phyloP scores from a whole-genome alignment of 768 basidiomycete species.

The Xerocomellus amylosporus region DNA sequence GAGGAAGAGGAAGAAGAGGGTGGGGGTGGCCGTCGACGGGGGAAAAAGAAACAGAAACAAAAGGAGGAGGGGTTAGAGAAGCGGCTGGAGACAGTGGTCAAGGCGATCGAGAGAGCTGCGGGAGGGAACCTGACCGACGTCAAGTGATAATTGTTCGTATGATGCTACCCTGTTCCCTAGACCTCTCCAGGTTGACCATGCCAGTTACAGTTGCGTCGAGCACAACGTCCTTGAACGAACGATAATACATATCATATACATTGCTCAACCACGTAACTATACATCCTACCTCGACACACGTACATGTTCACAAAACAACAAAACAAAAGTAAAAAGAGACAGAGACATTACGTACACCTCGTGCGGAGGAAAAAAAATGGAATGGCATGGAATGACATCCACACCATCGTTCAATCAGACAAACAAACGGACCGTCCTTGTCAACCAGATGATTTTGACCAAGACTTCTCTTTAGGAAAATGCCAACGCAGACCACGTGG shows the following conservation, averaged over 20 bases:
- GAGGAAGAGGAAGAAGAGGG: conserved; percentile 19
- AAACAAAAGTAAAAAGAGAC: neutral
- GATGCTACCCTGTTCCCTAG: too few relatives aligned
- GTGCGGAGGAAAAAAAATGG: neutral
- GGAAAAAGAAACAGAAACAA: conserved; percentile 20
- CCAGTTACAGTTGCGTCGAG: neutral
- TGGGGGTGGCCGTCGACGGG: conserved; percentile 5
- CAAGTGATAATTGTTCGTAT: conserved; percentile 9
- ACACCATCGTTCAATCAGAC: neutral
- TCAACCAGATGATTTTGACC: neutral
- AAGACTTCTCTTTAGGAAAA: conserved; percentile 43
- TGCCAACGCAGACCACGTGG: conserved; percentile 71
- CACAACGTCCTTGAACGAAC: neutral
- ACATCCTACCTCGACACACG: conserved; percentile 2
- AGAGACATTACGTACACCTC: conserved; percentile 3
- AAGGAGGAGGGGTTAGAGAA: conserved; percentile 19
- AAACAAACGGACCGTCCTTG: neutral
- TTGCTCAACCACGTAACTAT: neutral
- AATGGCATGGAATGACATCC: neutral
- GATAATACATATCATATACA: conserved; percentile 12
- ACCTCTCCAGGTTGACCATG: neutral
- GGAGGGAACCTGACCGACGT: conserved; percentile 51
- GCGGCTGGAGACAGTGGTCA: conserved; percentile 33
- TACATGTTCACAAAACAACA: conserved; percentile 2
- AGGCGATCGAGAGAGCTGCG: conserved; percentile 34